Percentiles rank a stretch among this genome's conserved stretches.
phyloP scores from a whole-genome alignment of 768 basidiomycete genomes.

The Boletus rubroflammeus region DNA sequence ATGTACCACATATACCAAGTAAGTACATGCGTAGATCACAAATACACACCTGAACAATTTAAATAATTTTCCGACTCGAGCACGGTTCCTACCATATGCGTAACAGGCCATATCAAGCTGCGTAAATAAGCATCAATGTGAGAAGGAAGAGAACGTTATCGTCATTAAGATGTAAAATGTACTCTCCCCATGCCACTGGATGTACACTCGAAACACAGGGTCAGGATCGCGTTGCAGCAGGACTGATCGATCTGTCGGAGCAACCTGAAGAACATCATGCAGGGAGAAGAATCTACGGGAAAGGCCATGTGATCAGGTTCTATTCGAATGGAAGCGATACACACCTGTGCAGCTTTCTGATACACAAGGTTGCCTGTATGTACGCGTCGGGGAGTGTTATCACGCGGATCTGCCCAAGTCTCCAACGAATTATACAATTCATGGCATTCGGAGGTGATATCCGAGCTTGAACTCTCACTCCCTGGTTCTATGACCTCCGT shows the following conservation, averaged over 20 bases:
- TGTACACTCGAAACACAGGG: constrained; percentile 30
- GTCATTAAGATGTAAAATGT: constrained; percentile 19
- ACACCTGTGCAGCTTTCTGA: constrained; percentile 34
- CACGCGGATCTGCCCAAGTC: constrained; percentile 24
- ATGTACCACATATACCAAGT: neutral
- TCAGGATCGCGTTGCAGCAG: constrained; percentile 26
- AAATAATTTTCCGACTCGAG: constrained; percentile 26
- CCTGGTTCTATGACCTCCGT: constrained; percentile 4
- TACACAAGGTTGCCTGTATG: constrained; percentile 36
- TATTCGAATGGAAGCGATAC: constrained; percentile 19
- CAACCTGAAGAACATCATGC: constrained; percentile 30
- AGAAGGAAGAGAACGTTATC: constrained; percentile 1
- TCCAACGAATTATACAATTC: constrained; percentile 27
- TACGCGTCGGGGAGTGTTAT: constrained; percentile 24
- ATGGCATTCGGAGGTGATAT: constrained; percentile 21
- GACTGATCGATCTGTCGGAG: constrained; percentile 27
- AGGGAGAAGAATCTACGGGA: constrained; percentile 33
- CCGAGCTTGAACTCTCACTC: constrained; percentile 13
- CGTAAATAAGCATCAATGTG: constrained; percentile 9
- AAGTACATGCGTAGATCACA: constrained; percentile 8
- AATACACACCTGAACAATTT: constrained; percentile 30
- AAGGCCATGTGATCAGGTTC: constrained; percentile 18
- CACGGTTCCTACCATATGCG: constrained; percentile 20
- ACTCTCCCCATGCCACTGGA: constrained; percentile 31
- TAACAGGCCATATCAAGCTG: constrained; percentile 33